Evolutionary conservation across 352 stramenopile species (phyloP), one percentile per base, ranked within the genome.

Genomic region (Halophytophthora polymorphica): DNA sequence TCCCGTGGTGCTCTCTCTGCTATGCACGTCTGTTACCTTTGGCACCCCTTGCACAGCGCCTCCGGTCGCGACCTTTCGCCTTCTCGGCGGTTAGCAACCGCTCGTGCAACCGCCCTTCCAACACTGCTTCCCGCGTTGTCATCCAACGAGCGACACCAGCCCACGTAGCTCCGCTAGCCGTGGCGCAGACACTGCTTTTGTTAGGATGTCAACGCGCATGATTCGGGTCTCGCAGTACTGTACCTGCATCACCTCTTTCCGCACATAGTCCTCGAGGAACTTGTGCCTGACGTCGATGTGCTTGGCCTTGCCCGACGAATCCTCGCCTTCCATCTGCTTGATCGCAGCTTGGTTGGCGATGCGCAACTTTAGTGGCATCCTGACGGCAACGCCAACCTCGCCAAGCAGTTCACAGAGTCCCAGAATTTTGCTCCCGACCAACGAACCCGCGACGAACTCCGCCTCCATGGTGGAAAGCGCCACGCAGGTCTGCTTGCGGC

Each of bases 381-480:
- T 6, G 4, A 46, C 18, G 40, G 6, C 11, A 5, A 31, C n/a
- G 3, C n/a, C 22, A n/a, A 46, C 2, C 18, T 17, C 19, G 4
- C 19, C 6, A 3, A 62, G 31, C 17, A 56, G 23, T 28, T 62
- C 46, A 5, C 17, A 22, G 0, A 62, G 8, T 3, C 54, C 54
- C 3, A 62, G 31, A 12, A 56, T 19, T 13, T 62, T 45, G 1
- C 15, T 19, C n/a, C 8, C 38, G 12, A 37, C 44, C 15, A 29
- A 36, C 1, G 45, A 43, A 4, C 6, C 54, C 1, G 37, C 36
- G 4, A 56, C 46, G 29, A 50, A 49, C 39, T 62, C 35, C 1
- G 37, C 45, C 34, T 62, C 62, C 35, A 60, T 66, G 0, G 62
- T 71, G 2, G 38, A 68, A 0, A 64, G 33, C 3, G 47, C 35